phyloP scores from a whole-genome alignment of 2,329 filamentous ascomycete genomes.

The Botryosphaeria dothidea region DNA sequence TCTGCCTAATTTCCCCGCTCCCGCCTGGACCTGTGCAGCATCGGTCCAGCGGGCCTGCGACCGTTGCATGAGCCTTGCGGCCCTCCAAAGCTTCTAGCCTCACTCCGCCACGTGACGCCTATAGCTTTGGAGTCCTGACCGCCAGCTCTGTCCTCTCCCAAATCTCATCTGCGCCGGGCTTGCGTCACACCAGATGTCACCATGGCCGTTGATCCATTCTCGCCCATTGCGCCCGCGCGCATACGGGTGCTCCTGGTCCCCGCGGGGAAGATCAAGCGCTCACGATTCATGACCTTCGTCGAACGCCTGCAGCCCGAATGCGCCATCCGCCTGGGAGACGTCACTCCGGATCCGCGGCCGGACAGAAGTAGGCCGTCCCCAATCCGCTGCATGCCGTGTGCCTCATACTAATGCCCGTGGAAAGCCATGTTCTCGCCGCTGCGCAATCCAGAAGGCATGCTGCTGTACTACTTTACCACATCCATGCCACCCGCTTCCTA shows the following conservation, averaged over 20 bases:
- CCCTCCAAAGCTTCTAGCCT: background rate
- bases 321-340: constrained; percentile 80
- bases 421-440: constrained; percentile 91
- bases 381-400: background rate
- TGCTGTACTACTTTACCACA: constrained; percentile 85
- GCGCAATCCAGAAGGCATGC: constrained; percentile 80
- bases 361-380: constrained; percentile 70
- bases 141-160: constrained; percentile 1
- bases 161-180: background rate
- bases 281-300: constrained; percentile 77
- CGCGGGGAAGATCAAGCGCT: constrained; percentile 79
- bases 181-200: constrained; percentile 49
- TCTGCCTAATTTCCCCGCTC: background rate
- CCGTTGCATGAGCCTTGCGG: background rate
- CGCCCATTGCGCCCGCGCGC: constrained; percentile 87
- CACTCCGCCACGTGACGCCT: constrained; percentile 23
- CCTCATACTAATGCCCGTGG: constrained; percentile 23
- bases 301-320: constrained; percentile 75
- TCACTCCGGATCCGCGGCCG: constrained; percentile 80
- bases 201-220: constrained; percentile 87
- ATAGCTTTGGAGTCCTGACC: constrained; percentile 18
- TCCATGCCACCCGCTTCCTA: constrained; percentile 79
- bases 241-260: constrained; percentile 86
- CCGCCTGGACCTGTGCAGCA: too few species aligned
- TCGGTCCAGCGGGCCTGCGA: background rate